Percentiles rank a stretch among this genome's conserved stretches.
Evolutionary conservation across 164 flowering plant species (phyloP).

Genomic region (Taxillus chinensis): DNA sequence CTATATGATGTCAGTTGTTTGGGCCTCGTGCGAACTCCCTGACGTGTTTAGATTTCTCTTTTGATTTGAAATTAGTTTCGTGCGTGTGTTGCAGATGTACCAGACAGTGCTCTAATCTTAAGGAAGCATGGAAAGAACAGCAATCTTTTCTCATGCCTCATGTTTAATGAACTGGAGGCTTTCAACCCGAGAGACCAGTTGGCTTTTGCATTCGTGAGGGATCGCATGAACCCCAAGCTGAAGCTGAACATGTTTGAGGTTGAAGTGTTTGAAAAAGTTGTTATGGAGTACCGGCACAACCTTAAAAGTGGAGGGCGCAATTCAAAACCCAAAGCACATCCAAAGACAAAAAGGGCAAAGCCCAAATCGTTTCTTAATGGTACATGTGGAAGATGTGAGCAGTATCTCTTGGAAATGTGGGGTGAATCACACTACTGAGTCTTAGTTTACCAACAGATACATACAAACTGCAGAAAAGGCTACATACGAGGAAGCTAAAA

Average conservation of each 20-base stretch:
- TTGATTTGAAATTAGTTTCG: not conserved
- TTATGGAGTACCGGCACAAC: conserved; percentile 74
- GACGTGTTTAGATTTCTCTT: too few species aligned
- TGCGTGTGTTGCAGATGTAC: conserved; percentile 61
- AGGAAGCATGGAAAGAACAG: conserved; percentile 61
- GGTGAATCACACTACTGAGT: conserved; percentile 27
- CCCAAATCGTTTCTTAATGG: conserved; percentile 19
- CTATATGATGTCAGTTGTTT: not conserved
- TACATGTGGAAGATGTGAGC: conserved; percentile 29
- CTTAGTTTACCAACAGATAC: too few species aligned
- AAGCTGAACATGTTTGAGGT: conserved; percentile 81
- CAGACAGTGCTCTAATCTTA: conserved; percentile 79
- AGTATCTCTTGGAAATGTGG: conserved; percentile 57
- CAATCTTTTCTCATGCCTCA: conserved; percentile 75
- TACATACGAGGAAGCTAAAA: too few species aligned
- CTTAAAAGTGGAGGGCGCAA: conserved; percentile 22
- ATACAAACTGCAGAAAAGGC: too few species aligned
- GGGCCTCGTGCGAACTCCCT: not conserved
- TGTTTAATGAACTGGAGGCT: conserved; percentile 86
- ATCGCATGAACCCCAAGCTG: conserved; percentile 56
- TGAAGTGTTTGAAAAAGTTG: conserved; percentile 77
- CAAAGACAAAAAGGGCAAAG: conserved; percentile 19
- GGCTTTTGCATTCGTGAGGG: conserved; percentile 86
- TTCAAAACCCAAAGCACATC: not conserved
- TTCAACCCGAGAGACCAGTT: conserved; percentile 92